A percentile compares a stretch with the other conserved stretches of the same genome.
These are phyloP conservation scores for Epichloe sp. DNA, from an alignment of 2,329 filamentous ascomycete genomes.

Conservation along the genomic window DNA sequence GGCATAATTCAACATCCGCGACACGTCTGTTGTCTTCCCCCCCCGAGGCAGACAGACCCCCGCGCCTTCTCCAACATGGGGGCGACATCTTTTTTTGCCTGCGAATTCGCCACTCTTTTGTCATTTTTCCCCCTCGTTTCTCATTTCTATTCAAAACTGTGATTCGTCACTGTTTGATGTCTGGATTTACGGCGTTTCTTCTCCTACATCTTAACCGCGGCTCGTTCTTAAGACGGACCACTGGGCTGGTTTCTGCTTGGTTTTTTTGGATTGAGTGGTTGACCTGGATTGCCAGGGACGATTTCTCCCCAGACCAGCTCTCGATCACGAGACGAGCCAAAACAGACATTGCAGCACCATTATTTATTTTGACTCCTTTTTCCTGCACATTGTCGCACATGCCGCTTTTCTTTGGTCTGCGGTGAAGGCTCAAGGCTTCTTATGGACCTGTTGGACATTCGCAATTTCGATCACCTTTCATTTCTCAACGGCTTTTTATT, in stretches of 20 bases:
- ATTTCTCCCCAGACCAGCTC: background rate
- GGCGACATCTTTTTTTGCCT: background rate
- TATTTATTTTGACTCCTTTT: background rate
- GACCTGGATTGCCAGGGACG: background rate
- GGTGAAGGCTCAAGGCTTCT: background rate
- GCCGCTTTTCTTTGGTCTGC: background rate
- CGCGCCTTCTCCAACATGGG: no score
- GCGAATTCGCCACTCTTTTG: no score
- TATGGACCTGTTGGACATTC: conserved; percentile 2
- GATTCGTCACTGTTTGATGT: conserved; percentile 13
- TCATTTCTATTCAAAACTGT: conserved; percentile 14
- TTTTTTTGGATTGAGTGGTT: background rate
- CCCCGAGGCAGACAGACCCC: background rate
- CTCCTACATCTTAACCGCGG: conserved; percentile 5
- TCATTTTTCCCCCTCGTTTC: background rate
- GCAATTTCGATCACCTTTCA: conserved; percentile 16
- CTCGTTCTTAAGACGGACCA: background rate
- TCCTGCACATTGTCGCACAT: background rate
- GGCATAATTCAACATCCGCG: conserved; percentile 16
- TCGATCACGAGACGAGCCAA: background rate
- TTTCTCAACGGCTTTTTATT: conserved; percentile 13
- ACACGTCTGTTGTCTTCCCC: conserved; percentile 7
- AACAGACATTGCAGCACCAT: background rate
- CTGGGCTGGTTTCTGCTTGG: background rate
- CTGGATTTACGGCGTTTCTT: conserved; percentile 13